Evolutionary conservation across 2,329 filamentous ascomycete species (phyloP).

Genomic region (Ophiostoma perfectum): DNA sequence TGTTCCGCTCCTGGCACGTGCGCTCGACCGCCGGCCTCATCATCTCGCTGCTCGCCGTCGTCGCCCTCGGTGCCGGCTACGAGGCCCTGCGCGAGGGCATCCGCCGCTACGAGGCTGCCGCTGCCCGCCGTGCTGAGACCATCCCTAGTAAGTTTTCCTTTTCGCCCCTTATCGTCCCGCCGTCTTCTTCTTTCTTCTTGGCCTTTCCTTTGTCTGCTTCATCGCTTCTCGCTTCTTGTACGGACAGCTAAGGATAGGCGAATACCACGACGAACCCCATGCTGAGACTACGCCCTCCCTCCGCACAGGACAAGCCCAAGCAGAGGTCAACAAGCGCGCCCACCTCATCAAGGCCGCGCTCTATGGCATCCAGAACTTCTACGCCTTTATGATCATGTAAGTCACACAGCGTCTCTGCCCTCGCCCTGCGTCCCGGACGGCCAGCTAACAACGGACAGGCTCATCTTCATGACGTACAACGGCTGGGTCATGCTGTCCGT

Average conservation of each 20-base stretch:
- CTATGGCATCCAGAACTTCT: slow-evolving; percentile 93
- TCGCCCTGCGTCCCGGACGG: background rate
- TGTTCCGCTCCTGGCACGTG: slow-evolving; percentile 89
- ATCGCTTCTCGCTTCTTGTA: background rate
- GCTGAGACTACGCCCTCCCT: slow-evolving; percentile 60
- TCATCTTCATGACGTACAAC: slow-evolving; percentile 99
- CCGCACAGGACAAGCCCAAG: slow-evolving; percentile 67
- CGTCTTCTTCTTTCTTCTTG: background rate
- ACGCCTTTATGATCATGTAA: slow-evolving; percentile 99
- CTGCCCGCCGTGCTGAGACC: slow-evolving; percentile 44
- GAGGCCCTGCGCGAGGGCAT: slow-evolving; percentile 76
- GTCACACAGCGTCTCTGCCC: slow-evolving; percentile 37
- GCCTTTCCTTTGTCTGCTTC: slow-evolving; percentile 11
- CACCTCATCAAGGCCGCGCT: slow-evolving; percentile 75
- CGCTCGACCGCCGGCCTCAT: slow-evolving; percentile 67
- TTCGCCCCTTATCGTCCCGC: background rate
- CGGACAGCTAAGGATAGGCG: slow-evolving; percentile 9
- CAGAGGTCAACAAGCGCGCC: slow-evolving; percentile 57
- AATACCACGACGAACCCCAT: slow-evolving; percentile 31
- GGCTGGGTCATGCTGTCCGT: slow-evolving; percentile 95
- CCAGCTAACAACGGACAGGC: slow-evolving; percentile 48
- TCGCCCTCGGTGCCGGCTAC: slow-evolving; percentile 84
- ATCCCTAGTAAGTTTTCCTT: slow-evolving; percentile 46
- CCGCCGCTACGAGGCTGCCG: slow-evolving; percentile 65
- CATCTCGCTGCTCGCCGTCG: slow-evolving; percentile 74